Conservation (phyloP, 768 basidiomycete genomes). For the Termitomyces sp. region DNA sequence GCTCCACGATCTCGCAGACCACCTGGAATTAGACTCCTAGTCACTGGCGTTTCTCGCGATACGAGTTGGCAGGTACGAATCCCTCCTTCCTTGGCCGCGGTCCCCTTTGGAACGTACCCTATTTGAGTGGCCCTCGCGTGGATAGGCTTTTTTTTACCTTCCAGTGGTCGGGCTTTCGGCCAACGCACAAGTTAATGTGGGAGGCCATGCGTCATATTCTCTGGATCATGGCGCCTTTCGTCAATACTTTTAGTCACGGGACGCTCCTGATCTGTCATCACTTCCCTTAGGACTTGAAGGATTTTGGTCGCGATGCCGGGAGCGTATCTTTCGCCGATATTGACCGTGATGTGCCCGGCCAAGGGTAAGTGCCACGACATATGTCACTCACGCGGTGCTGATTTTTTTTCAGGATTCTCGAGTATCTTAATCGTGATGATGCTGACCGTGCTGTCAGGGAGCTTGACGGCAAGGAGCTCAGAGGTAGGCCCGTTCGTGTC, state of each 20-base stretch:
- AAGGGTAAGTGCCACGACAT: slow-evolving; percentile 62
- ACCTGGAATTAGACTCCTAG: slow-evolving; percentile 79
- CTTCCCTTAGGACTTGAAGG: slow-evolving; percentile 87
- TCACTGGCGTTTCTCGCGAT: slow-evolving; percentile 88
- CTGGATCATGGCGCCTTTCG: slow-evolving; percentile 22
- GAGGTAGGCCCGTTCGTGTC: slow-evolving; percentile 78
- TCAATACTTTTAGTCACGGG: slow-evolving; percentile 29
- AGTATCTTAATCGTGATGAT: slow-evolving; percentile 86
- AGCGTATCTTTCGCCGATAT: slow-evolving; percentile 95
- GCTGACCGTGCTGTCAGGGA: slow-evolving; percentile 92
- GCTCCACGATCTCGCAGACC: slow-evolving; percentile 72
- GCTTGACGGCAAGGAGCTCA: slow-evolving; percentile 83
- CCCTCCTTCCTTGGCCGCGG: slow-evolving; percentile 27
- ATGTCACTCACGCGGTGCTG: neutral
- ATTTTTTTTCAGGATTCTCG: slow-evolving; percentile 65
- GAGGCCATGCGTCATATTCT: slow-evolving; percentile 14
- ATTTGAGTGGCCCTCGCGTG: slow-evolving; percentile 23
- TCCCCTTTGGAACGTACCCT: slow-evolving; percentile 19
- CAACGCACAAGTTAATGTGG: slow-evolving; percentile 12
- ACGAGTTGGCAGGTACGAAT: slow-evolving; percentile 97
- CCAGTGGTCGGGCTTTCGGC: slow-evolving; percentile 17
- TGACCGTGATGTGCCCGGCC: slow-evolving; percentile 79
- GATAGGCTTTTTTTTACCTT: slow-evolving; percentile 16
- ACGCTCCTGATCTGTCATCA: slow-evolving; percentile 44
- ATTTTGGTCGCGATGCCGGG: slow-evolving; percentile 93